Percentiles rank a stretch among this genome's conserved stretches.
phyloP scores from a whole-genome alignment of 805 yeast species.

The Cyberlindnera mycetangii region DNA sequence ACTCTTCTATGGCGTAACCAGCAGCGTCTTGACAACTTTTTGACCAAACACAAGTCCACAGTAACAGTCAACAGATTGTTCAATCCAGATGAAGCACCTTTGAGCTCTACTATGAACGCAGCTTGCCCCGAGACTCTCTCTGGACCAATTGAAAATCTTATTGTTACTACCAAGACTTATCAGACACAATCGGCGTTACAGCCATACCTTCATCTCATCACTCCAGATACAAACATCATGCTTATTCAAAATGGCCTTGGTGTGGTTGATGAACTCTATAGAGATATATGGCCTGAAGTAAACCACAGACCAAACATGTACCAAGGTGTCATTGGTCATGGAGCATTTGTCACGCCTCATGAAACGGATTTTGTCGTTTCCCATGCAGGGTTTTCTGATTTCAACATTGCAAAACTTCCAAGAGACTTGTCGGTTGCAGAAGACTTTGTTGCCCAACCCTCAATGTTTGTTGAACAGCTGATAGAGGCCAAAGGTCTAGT shows the following conservation, averaged over 20 bases:
- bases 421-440: slow-evolving; percentile 24
- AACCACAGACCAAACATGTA: slow-evolving; percentile 53
- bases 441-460: slow-evolving; percentile 6
- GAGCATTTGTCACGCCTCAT: slow-evolving; percentile 51
- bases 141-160: slow-evolving; percentile 47
- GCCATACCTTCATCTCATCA: slow-evolving; percentile 50
- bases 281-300: slow-evolving; percentile 50
- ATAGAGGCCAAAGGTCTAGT: slow-evolving; percentile 28
- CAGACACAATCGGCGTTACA: slow-evolving; percentile 63
- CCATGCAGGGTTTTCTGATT: slow-evolving; percentile 72
- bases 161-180: slow-evolving; percentile 78
- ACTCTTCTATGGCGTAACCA: slow-evolving; percentile 24
- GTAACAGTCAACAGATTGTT: slow-evolving; percentile 23
- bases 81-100: slow-evolving; percentile 14
- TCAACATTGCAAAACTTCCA: slow-evolving; percentile 60
- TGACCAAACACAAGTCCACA: slow-evolving; percentile 15
- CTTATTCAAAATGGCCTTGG: slow-evolving; percentile 92
- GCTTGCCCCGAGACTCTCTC: slow-evolving; percentile 19
- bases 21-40: slow-evolving; percentile 19
- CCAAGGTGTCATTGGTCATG: slow-evolving; percentile 83
- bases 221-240: slow-evolving; percentile 54
- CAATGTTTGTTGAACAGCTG: slow-evolving; percentile 29
- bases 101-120: slow-evolving; percentile 7
- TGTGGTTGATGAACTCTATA: slow-evolving; percentile 53
- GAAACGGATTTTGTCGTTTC: slow-evolving; percentile 31